Conservation (phyloP, 495 filamentous ascomycete species). For the Neurospora discreta region DNA sequence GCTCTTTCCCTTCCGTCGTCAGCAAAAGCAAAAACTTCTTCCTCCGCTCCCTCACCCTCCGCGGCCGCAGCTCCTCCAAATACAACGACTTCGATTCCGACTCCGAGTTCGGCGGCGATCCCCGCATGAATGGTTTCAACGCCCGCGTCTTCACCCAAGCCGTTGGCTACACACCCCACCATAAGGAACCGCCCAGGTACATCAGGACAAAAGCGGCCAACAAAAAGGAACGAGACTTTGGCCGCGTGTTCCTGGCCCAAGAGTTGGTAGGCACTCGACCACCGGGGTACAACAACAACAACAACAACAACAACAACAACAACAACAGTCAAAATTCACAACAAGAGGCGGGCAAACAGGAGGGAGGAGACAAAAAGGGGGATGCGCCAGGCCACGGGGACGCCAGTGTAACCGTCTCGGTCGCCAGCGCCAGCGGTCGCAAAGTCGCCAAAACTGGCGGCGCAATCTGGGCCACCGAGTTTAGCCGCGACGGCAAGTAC, state of each 20-base stretch:
- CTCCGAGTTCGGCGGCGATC: conserved; percentile 55
- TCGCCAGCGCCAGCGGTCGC: conserved; percentile 25
- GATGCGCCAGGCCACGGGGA: not conserved
- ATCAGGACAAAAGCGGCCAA: conserved; percentile 72
- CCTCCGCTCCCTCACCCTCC: conserved; percentile 69
- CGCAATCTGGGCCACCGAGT: conserved; percentile 85
- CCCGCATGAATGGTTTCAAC: conserved; percentile 66
- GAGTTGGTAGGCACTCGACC: conserved; percentile 50
- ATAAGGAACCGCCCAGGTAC: conserved; percentile 84
- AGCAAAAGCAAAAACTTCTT: conserved; percentile 79
- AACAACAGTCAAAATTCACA: not conserved
- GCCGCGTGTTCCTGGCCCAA: conserved; percentile 83
- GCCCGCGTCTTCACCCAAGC: conserved; percentile 54
- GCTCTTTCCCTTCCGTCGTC: too few relatives aligned
- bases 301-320: too few relatives aligned
- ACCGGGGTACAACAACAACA: conserved; percentile 1
- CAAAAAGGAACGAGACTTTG: conserved; percentile 76
- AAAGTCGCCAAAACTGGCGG: conserved; percentile 29
- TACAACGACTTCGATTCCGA: conserved; percentile 51
- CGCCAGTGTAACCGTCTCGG: conserved; percentile 20
- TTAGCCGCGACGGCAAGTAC: conserved; percentile 87
- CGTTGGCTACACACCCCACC: conserved; percentile 68
- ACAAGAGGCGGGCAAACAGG: not conserved
- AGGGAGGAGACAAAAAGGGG: not conserved
- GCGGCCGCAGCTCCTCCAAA: conserved; percentile 34